Evolutionary conservation across 805 yeast genomes (phyloP).

Genomic region (Ogataea ramenticola): DNA sequence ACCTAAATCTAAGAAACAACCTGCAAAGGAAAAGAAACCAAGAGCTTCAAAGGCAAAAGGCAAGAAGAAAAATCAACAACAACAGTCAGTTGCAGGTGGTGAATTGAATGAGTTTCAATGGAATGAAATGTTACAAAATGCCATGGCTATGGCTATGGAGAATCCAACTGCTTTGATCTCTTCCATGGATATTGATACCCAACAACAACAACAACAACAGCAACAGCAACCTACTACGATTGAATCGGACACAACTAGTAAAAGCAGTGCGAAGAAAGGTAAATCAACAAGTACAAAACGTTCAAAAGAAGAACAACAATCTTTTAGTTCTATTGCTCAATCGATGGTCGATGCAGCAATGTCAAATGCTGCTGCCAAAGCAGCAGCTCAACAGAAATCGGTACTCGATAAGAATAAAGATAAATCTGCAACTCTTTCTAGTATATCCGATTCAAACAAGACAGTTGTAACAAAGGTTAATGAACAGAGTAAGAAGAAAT

Average conservation of each 20-base stretch:
- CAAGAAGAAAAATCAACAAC: background rate
- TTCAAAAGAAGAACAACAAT: slow-evolving; percentile 1
- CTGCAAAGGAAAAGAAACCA: slow-evolving; percentile 2
- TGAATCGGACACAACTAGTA: slow-evolving; percentile 14
- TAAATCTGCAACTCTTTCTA: too few relatives aligned
- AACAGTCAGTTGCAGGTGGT: slow-evolving; percentile 7
- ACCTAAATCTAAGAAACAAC: background rate
- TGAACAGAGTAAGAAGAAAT: slow-evolving; percentile 7
- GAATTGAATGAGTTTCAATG: slow-evolving; percentile 48
- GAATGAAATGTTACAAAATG: slow-evolving; percentile 71
- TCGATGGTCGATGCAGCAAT: slow-evolving; percentile 16
- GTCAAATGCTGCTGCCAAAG: slow-evolving; percentile 14
- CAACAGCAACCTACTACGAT: too few relatives aligned
- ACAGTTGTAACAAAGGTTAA: background rate
- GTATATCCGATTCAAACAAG: too few relatives aligned
- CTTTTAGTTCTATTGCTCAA: slow-evolving; percentile 5
- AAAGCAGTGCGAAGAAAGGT: background rate
- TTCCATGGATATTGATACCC: slow-evolving; percentile 22
- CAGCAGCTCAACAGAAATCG: slow-evolving; percentile 17
- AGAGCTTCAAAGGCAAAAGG: background rate
- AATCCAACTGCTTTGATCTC: slow-evolving; percentile 39
- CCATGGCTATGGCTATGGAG: slow-evolving; percentile 68
- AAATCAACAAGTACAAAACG: background rate
- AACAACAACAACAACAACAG: too few relatives aligned
- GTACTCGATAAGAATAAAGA: too few relatives aligned